phyloP scores from a whole-genome alignment of 768 basidiomycete genomes.

The Leccinum truebloodii region DNA sequence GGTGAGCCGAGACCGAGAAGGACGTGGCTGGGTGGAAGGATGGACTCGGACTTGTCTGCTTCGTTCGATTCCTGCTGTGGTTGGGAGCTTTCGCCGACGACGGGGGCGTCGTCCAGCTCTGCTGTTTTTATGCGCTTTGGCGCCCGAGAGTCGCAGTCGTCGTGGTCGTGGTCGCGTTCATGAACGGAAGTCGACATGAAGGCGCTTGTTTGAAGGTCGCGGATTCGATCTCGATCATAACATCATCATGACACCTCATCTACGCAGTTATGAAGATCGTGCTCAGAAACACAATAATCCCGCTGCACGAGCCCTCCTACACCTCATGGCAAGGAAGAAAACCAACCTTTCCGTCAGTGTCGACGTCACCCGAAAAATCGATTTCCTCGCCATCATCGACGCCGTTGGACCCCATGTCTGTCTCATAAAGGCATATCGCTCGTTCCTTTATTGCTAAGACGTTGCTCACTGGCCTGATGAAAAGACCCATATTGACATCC shows the following conservation, averaged over 20 bases:
- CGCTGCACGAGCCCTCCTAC: slow-evolving; percentile 75
- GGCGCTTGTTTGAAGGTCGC: background rate
- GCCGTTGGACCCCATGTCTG: slow-evolving; percentile 88
- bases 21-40: slow-evolving; percentile 74
- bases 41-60: slow-evolving; percentile 27
- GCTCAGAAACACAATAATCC: slow-evolving; percentile 63
- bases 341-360: slow-evolving; percentile 95
- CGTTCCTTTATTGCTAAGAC: slow-evolving; percentile 8
- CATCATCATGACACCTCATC: slow-evolving; percentile 33
- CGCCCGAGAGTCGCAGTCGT: slow-evolving; percentile 37
- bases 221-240: background rate
- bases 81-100: slow-evolving; percentile 8
- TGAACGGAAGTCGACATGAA: slow-evolving; percentile 38
- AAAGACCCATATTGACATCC: slow-evolving; percentile 96
- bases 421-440: slow-evolving; percentile 79
- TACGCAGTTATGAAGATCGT: slow-evolving; percentile 62
- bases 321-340: slow-evolving; percentile 82
- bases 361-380: slow-evolving; percentile 79
- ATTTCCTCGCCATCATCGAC: slow-evolving; percentile 85
- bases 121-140: slow-evolving; percentile 42
- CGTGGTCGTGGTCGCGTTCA: slow-evolving; percentile 54
- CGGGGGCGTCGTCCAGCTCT: slow-evolving; percentile 14
- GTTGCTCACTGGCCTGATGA: slow-evolving; percentile 28
- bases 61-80: slow-evolving; percentile 1
- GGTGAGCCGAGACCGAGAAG: slow-evolving; percentile 63